These are phyloP conservation scores for Phaeodactylum tricornutum DNA, from an alignment of 108 stramenopile species.

Conservation along the genomic window DNA sequence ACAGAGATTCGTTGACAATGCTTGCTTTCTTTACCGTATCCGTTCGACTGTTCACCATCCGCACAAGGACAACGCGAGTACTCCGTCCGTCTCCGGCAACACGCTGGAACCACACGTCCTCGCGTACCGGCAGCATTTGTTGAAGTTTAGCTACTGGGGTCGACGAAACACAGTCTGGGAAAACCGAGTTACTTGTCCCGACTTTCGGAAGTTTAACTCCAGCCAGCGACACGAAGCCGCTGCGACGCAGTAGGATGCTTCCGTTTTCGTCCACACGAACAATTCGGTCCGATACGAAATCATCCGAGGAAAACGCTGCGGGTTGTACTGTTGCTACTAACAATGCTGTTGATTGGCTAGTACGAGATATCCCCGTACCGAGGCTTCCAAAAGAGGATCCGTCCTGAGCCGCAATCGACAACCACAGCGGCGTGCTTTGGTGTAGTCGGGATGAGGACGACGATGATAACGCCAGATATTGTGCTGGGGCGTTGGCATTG, in stretches of 20 bases:
- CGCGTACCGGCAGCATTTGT: constrained; percentile 23
- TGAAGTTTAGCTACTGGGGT: constrained; percentile 35
- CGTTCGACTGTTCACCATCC: too few relatives aligned
- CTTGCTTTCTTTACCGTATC: constrained; percentile 3
- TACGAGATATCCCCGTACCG: too few relatives aligned
- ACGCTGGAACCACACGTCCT: constrained; percentile 5
- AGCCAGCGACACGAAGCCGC: constrained; percentile 30
- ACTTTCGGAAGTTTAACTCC: constrained; percentile 24
- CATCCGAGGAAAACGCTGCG: too few relatives aligned
- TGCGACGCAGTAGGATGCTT: constrained; percentile 34
- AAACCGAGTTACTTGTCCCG: constrained; percentile 10
- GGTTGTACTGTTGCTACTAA: too few relatives aligned
- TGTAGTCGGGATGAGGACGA: too few relatives aligned
- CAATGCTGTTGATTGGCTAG: too few relatives aligned
- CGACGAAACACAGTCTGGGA: constrained; percentile 32
- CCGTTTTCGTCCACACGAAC: constrained; percentile 37
- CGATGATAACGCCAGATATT: too few relatives aligned
- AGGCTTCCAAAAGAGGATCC: too few relatives aligned
- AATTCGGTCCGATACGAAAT: constrained; percentile 19
- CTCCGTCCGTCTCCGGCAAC: constrained; percentile 7
- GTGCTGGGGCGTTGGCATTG: too few relatives aligned
- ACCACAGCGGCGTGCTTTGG: too few relatives aligned
- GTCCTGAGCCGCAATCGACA: too few relatives aligned
- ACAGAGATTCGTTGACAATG: constrained; percentile 12
- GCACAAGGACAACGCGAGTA: not conserved